Evolutionary conservation across 768 basidiomycete genomes (phyloP), one percentile per base, ranked within the genome.

Genomic region (Cystobasidium tubakii): DNA sequence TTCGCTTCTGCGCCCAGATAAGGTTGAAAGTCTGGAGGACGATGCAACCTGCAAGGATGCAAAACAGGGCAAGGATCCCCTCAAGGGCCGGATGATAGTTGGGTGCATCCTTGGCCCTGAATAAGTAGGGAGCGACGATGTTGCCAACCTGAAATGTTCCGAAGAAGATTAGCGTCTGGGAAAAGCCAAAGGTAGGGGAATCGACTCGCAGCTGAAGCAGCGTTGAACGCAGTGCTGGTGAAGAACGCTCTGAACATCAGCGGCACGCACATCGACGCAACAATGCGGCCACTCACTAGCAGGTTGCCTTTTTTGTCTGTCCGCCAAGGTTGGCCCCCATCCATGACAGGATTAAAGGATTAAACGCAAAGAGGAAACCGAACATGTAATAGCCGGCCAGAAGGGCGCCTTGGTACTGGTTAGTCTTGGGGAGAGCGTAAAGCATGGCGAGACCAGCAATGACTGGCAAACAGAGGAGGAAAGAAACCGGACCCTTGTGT

Each of bases 301-400:
- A 63, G 4, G 62, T 63, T 3, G 62, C 27, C 27, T 63, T 63
- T 25, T 63, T 63, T n/a, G 62, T 63, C 36, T 63, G 62, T 21
- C 62, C 53, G 13, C 73, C 80, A n/a, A 78, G 77, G 75, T 81
- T 81, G 53, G 79, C 78, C 1, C 79, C 77, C 63, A 81, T 80
- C 81, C 80, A 81, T 23, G 74, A 75, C 36, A 81, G 77, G 75
- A 81, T 79, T 15, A 81, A 73, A 10, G 80, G 81, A 74, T 81
- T 80, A 34, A 77, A 77, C 19, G 78, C 80, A 73, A 80, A 81
- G 21, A 54, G 6, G 53, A 54, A 54, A 29, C 53, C 53, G 21
- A 54, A 54, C 53, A 54, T 54, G 27, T 54, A 81, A 76, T 80
- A 81, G 0, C 80, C 81, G 57, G 79, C 62, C 25, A 81, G 76